Evolutionary conservation across 495 filamentous ascomycete genomes (phyloP), one percentile per base, ranked within the genome.

Genomic region (Lindgomyces ingoldianus): DNA sequence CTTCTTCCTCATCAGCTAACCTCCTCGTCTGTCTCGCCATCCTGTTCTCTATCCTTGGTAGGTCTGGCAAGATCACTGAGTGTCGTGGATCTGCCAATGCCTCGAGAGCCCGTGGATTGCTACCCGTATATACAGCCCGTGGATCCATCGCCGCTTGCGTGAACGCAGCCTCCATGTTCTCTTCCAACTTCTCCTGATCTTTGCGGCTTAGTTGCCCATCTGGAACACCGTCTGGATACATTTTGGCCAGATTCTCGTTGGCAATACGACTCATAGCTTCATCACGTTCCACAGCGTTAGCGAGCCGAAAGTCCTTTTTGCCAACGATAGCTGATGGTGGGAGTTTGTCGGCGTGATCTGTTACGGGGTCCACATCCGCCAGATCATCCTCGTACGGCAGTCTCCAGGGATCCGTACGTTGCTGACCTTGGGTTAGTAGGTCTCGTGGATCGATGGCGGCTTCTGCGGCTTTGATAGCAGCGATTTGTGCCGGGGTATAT

Each of bases 331-430:
- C 54, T 8, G 19, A n/a, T n/a, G 36, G 27, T 12, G 51, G 50
- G 10, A 62, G 55, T 49, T 72, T 69, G 2, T 49, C 27, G 39
- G 62, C 48, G 44, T 62, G 54, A 51, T 73, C 70, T 2, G 64
- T 78, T 18, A 90, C 81, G 60, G 91, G 89, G 73, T 89, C 84
- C 61, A 90, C 82, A 41, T 80, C 76, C 36, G 89, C 84, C 64
- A 98, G 87, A 79, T 98, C 94, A 77, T 96, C 91, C 60, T 93
- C 72, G 79, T 98, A 98, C 24, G 79, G 75, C 48, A 94, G 76
- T 22, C 76, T 75, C 79, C 89, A 88, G 10, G 87, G 82, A 74
- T 98, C 94, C 44, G 73, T 75, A 48, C 89, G 86, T 49, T 88
- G 71, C 2, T 81, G 79, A 52, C 86, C 87, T 74, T 92, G 88